Conservation (phyloP, 1,139 yeast genomes). For the Fermentozyma sake region DNA sequence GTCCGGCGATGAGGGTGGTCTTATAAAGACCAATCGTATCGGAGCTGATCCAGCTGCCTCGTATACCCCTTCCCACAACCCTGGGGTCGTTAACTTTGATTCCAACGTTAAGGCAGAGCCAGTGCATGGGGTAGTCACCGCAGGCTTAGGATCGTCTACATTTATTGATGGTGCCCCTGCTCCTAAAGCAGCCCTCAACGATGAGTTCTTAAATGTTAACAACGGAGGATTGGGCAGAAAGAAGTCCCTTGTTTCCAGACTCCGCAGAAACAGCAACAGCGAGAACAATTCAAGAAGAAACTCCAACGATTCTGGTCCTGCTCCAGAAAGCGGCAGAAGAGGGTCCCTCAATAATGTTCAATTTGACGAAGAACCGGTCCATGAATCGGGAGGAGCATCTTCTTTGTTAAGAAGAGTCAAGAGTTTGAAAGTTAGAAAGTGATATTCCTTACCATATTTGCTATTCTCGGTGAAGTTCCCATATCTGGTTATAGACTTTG, state of each 20-base stretch:
- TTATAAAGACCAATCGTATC: constrained; percentile 6
- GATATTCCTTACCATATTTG: too few relatives aligned
- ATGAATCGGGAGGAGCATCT: constrained; percentile 12
- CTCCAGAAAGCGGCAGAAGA: constrained; percentile 16
- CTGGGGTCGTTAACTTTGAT: constrained; percentile 64
- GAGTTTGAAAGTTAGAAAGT: constrained; percentile 71
- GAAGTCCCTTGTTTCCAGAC: constrained; percentile 69
- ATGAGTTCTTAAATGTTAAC: constrained; percentile 22
- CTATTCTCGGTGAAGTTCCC: too few relatives aligned
- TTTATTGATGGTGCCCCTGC: constrained; percentile 98
- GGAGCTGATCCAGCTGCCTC: constrained; percentile 8
- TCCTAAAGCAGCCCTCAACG: constrained; percentile 35
- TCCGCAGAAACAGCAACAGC: constrained; percentile 44
- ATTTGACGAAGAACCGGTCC: constrained; percentile 9
- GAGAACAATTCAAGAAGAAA: constrained; percentile 30
- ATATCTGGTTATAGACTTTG: too few relatives aligned
- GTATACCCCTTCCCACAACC: constrained; percentile 41
- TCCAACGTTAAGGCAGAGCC: constrained; percentile 63
- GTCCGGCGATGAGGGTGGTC: not conserved
- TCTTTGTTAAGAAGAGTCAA: constrained; percentile 78
- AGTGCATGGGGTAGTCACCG: constrained; percentile 79
- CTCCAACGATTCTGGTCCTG: constrained; percentile 24
- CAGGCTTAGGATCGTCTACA: constrained; percentile 89
- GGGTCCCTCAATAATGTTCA: constrained; percentile 16
- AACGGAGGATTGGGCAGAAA: constrained; percentile 56